Base-by-base conservation (phyloP, 805 yeast species). In the Metschnikowia lochheadii region DNA sequence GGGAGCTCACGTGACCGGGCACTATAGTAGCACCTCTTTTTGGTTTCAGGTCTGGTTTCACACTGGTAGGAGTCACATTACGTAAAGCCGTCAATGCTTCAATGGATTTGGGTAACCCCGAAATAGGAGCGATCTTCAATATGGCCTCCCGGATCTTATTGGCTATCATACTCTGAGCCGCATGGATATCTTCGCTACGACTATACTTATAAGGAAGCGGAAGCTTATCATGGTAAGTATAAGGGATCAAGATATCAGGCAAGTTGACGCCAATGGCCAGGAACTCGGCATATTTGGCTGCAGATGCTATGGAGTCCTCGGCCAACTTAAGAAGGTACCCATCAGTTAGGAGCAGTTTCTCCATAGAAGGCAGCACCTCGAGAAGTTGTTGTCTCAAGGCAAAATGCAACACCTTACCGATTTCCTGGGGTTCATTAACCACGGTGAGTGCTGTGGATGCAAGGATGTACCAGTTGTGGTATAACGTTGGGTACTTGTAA, bases 31-130 rank as follows among this genome's bases (percentile, higher is more conserved):
- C 52, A 5, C 64, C 60, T 33, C 78, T 57, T 39, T 62, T 66
- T 0, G 74, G 64, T 37, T 49, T 52, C 37, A 14, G 34, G 14
- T 43, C 50, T 3, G 61, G 52, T 43, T 51, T 50, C 43, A 60
- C 54, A 44, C 58, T 58, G 2, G 68, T 61, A 5, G 96, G 96
- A 0, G 96, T 87, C 1, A 75, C 82, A 26, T 77, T 77, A 52
- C 80, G 81, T 50, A 90, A 70, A 15, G 76, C 73, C 59, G 80
- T 84, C 60, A 91, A 68, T 1, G 95, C 79, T 64, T 90, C 91
- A 64, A 91, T 91, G 1, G 90, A 80, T 57, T 84, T 84, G 1
- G 97, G 97, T 13, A 90, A 73, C 0, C 97, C 97, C 14, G 83
- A 81, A 42, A 91, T 69, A 0, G 96, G 96, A 0, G 86, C 78